Percentiles rank a stretch among this genome's conserved stretches.
Conservation (phyloP, 2,329 filamentous ascomycete species). For the Fusarium coffeatum region DNA sequence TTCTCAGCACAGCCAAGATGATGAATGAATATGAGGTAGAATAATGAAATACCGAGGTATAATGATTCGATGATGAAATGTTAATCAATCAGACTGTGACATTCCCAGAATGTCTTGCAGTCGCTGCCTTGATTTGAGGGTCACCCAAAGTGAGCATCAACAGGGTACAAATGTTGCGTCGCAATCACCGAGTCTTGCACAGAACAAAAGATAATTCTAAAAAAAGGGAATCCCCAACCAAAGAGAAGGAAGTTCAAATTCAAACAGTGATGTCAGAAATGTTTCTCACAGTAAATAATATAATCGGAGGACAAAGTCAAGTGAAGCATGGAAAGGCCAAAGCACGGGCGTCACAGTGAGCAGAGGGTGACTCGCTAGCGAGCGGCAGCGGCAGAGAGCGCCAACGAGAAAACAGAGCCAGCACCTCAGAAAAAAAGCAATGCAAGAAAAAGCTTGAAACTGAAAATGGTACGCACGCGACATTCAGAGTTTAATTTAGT, state of each 20-base stretch:
- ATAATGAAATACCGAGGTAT: not conserved
- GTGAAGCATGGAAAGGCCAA: not conserved
- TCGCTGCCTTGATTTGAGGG: slow-evolving; percentile 17
- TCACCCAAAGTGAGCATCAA: slow-evolving; percentile 1
- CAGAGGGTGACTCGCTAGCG: slow-evolving; percentile 22
- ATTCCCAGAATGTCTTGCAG: slow-evolving; percentile 36
- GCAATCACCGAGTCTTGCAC: slow-evolving; percentile 13
- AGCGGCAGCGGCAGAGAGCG: slow-evolving; percentile 34
- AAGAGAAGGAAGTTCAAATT: not conserved
- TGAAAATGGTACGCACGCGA: slow-evolving; percentile 34
- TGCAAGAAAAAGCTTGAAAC: not conserved
- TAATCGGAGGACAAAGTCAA: slow-evolving; percentile 1
- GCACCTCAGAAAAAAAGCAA: slow-evolving; percentile 8
- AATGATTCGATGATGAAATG: not conserved
- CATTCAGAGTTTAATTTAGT: slow-evolving; percentile 4
- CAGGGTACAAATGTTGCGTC: slow-evolving; percentile 16
- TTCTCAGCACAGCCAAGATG: slow-evolving; percentile 6
- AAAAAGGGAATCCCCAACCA: slow-evolving; percentile 7
- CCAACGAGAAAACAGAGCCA: slow-evolving; percentile 17
- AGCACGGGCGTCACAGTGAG: slow-evolving; percentile 9
- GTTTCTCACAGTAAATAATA: slow-evolving; percentile 19
- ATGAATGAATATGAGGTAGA: not conserved
- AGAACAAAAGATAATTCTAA: slow-evolving; percentile 6
- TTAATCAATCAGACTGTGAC: slow-evolving; percentile 7
- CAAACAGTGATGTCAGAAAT: slow-evolving; percentile 27